Base-by-base conservation (phyloP, 306 rosid species). In the Mucuna pruriens region DNA sequence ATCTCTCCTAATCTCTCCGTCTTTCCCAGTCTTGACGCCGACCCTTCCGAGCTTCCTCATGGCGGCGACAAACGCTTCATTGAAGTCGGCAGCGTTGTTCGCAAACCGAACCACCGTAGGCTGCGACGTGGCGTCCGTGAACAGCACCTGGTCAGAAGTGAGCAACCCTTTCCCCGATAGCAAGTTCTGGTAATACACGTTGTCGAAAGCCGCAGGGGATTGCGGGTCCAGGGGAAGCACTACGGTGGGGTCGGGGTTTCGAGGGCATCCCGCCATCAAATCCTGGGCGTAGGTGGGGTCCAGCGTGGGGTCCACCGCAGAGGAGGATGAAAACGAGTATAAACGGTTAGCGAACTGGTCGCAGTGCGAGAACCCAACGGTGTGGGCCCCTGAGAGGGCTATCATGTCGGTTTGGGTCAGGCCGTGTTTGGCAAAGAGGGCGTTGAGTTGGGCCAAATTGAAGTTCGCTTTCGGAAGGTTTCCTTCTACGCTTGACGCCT, bases 351-450 rank as follows among this genome's bases (percentile, higher is more conserved):
- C 9, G 38, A 94, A 90, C 48, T 88, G 85, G 76, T 69, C 4
- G 76, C 97, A 94, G 65, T 91, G 95, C 0, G 98, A 91, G 82
- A 92, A 85, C 0, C 97, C 97, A 0, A 94, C 0, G 0, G 97
- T 94, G 86, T 94, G 98, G 0, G 94, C 98, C 54, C 98, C 98
- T 0, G 98, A 94, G 22, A 94, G 84, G 0, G 98, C 97, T 3
- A 94, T 85, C 90, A 92, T 88, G 57, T 92, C 97, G 1, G 71
- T 60, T 84, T 87, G 97, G 62, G 33, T 80, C 0, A 94, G 87
- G 36, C 58, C 63, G 83, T 92, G 82, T 9, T 39, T 33, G 9
- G 86, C 25, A 65, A 94, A 94, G 23, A 94, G 69, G 33, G 76
- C 19, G 29, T 81, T 92, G 1, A 91, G 92, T 66, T 89, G 76